Conservation (phyloP, 1,284 basidiomycete species). For the Ganoderma boninense region DNA sequence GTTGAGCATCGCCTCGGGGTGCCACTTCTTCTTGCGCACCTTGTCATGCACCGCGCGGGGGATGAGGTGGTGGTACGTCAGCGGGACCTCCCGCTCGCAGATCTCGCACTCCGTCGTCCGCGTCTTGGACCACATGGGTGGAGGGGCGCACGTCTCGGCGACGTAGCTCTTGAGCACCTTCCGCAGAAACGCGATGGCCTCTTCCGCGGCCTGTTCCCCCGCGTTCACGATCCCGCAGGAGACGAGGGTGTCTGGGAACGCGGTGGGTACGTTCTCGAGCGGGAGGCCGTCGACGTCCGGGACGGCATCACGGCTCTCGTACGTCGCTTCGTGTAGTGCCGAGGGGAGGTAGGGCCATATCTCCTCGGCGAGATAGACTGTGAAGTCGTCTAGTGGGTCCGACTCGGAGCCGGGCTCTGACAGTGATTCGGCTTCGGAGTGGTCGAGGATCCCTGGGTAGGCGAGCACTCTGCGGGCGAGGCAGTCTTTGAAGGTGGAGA, state of each 20-base stretch:
- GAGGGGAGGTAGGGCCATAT: slow-evolving; percentile 53
- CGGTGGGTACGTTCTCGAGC: slow-evolving; percentile 42
- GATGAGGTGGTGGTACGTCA: slow-evolving; percentile 69
- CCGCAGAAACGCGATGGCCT: slow-evolving; percentile 47
- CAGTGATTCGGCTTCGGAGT: slow-evolving; percentile 1
- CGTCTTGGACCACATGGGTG: slow-evolving; percentile 59
- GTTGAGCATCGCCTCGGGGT: slow-evolving; percentile 56
- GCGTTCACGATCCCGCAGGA: slow-evolving; percentile 46
- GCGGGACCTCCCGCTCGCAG: slow-evolving; percentile 58
- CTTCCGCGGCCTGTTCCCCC: slow-evolving; percentile 39
- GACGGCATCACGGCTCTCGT: slow-evolving; percentile 42
- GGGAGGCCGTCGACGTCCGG: slow-evolving; percentile 47
- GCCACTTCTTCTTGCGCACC: slow-evolving; percentile 62
- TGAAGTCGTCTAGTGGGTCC: slow-evolving; percentile 57
- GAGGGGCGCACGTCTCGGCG: slow-evolving; percentile 49
- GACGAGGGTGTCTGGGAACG: slow-evolving; percentile 56
- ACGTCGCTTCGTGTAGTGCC: slow-evolving; percentile 46
- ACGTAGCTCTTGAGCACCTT: slow-evolving; percentile 52
- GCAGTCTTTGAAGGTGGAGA: slow-evolving; percentile 54
- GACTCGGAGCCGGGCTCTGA: slow-evolving; percentile 29
- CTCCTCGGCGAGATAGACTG: slow-evolving; percentile 57
- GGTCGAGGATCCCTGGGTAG: slow-evolving; percentile 32
- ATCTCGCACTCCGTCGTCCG: slow-evolving; percentile 62
- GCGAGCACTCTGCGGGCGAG: slow-evolving; percentile 53
- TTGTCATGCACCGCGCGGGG: slow-evolving; percentile 60